Conservation (phyloP, 352 stramenopile genomes). For the Phytophthora sansomeana region DNA sequence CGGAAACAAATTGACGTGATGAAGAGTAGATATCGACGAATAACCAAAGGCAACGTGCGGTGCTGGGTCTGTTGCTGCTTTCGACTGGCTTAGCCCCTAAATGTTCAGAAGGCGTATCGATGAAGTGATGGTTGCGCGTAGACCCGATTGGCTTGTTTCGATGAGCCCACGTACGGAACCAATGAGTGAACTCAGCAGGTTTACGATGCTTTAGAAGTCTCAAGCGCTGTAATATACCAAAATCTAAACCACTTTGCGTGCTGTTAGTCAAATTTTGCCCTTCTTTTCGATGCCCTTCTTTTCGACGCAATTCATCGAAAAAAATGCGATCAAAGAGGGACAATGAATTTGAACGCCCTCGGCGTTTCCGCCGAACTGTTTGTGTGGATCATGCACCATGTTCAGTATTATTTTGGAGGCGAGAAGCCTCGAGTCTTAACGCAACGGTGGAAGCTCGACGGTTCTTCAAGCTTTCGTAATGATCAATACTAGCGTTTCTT, state of each 20-base stretch:
- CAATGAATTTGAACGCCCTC: slow-evolving; percentile 54
- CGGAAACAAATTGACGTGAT: not conserved
- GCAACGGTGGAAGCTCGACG: slow-evolving; percentile 12
- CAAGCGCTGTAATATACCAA: slow-evolving; percentile 63
- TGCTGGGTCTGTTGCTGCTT: too few species aligned
- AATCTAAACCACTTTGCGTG: slow-evolving; percentile 43
- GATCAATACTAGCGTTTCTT: slow-evolving; percentile 14
- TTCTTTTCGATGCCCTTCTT: slow-evolving; percentile 20
- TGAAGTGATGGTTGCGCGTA: too few species aligned
- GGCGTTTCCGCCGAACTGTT: not conserved
- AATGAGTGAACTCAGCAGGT: slow-evolving; percentile 50
- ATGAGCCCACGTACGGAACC: slow-evolving; percentile 44
- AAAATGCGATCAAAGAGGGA: slow-evolving; percentile 50
- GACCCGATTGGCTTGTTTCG: not conserved
- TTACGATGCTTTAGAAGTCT: slow-evolving; percentile 53
- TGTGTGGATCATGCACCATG: too few species aligned
- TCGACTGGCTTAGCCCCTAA: too few species aligned
- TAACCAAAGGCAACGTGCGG: too few species aligned
- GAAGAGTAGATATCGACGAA: not conserved
- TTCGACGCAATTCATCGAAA: slow-evolving; percentile 36
- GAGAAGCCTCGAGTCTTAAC: too few species aligned
- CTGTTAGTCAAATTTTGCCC: not conserved
- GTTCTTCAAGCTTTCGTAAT: not conserved
- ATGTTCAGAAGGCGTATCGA: not conserved
- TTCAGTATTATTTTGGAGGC: not conserved